A percentile compares a stretch with the other conserved stretches of the same genome.
Conservation (phyloP, 768 basidiomycete species). For the Termitomyces sp. region DNA sequence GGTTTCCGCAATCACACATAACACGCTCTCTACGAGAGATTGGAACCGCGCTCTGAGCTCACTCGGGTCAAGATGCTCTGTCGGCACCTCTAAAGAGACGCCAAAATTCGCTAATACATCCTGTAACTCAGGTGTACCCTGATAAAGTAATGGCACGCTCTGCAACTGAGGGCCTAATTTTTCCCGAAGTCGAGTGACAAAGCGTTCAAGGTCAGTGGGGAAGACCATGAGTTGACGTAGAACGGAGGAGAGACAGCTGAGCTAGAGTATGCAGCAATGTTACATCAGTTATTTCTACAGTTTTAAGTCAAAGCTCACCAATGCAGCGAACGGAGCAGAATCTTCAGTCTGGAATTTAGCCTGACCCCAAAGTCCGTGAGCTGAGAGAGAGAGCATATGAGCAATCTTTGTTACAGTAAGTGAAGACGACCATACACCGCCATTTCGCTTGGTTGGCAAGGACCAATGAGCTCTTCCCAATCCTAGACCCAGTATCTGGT, state of each 20-base stretch:
- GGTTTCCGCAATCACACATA: conserved; percentile 63
- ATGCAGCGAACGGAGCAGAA: conserved; percentile 63
- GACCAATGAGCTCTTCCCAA: conserved; percentile 74
- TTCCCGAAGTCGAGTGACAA: conserved; percentile 52
- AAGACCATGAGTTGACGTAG: conserved; percentile 73
- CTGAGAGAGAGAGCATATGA: conserved; percentile 22
- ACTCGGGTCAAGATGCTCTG: conserved; percentile 48
- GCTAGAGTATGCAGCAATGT: conserved; percentile 27
- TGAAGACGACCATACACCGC: conserved; percentile 40
- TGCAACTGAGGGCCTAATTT: conserved; percentile 65
- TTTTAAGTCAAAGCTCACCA: conserved; percentile 20
- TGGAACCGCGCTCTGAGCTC: conserved; percentile 70
- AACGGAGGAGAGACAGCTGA: conserved; percentile 65
- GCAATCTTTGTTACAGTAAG: neutral
- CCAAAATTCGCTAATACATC: conserved; percentile 56
- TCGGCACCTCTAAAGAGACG: conserved; percentile 43
- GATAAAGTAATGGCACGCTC: conserved; percentile 65
- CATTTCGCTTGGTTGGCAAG: conserved; percentile 68
- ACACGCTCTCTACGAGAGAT: conserved; percentile 64
- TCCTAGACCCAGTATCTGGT: conserved; percentile 25
- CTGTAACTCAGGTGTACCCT: conserved; percentile 64
- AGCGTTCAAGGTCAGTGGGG: conserved; percentile 62
- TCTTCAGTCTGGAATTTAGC: conserved; percentile 66
- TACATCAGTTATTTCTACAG: neutral
- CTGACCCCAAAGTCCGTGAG: conserved; percentile 72